These are phyloP conservation scores for Cercospora citrullina DNA, from an alignment of 2,329 filamentous ascomycete species.

Conservation along the genomic window DNA sequence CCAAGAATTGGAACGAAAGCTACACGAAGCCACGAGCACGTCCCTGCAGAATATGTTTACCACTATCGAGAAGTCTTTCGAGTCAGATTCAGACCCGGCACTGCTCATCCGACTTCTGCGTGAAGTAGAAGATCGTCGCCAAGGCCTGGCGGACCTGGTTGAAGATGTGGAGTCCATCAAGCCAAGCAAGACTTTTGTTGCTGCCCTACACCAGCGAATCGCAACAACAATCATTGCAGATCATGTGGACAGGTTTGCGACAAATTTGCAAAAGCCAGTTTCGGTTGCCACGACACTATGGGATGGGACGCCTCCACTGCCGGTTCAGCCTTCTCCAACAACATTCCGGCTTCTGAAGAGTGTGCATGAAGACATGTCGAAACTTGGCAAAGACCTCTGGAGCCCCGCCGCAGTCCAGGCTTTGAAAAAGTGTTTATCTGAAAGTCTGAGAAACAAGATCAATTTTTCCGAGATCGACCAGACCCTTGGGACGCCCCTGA, in stretches of 20 bases:
- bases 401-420: constrained; percentile 63
- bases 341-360: constrained; percentile 70
- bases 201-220: constrained; percentile 64
- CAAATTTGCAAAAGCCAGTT: background rate
- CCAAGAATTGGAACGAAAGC: constrained; percentile 49
- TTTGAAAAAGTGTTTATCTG: constrained; percentile 61
- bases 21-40: constrained; percentile 24
- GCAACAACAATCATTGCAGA: constrained; percentile 52
- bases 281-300: constrained; percentile 64
- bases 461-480: constrained; percentile 21
- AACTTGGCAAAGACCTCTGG: constrained; percentile 77
- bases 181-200: constrained; percentile 54
- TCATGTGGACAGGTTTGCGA: constrained; percentile 13
- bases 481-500: constrained; percentile 19
- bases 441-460: constrained; percentile 53
- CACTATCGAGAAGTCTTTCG: constrained; percentile 18
- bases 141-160: constrained; percentile 37
- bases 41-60: constrained; percentile 25
- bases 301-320: constrained; percentile 75
- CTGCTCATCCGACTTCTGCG: constrained; percentile 74
- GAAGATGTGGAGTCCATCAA: constrained; percentile 7
- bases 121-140: constrained; percentile 68
- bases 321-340: constrained; percentile 73
- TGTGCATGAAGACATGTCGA: constrained; percentile 67
- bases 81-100: constrained; percentile 19